These are phyloP conservation scores for Glaciozyma martinii DNA, from an alignment of 768 basidiomycete species.

Conservation along the genomic window DNA sequence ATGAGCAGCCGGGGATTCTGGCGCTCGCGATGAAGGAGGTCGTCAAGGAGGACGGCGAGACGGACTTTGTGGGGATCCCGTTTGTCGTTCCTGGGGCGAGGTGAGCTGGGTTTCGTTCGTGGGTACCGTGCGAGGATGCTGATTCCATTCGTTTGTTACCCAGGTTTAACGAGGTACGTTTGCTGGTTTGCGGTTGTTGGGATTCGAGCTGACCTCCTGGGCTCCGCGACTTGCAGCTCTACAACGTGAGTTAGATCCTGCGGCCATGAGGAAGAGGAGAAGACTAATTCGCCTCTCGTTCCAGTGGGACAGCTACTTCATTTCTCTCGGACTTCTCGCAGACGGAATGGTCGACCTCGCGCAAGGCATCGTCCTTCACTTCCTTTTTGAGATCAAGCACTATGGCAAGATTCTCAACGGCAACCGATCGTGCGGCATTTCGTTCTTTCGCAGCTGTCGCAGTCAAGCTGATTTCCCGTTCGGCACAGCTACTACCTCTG, in stretches of 20 bases:
- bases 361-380: conserved; percentile 96
- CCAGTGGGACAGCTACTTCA: conserved; percentile 68
- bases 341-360: conserved; percentile 92
- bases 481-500: conserved; percentile 66
- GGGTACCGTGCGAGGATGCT: conserved; percentile 39
- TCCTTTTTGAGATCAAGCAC: conserved; percentile 93
- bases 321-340: conserved; percentile 82
- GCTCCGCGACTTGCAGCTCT: conserved; percentile 15
- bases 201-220: too few species aligned
- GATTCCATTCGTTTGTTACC: background rate
- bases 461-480: background rate
- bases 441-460: background rate
- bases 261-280: background rate
- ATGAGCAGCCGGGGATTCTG: conserved; percentile 85
- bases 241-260: conserved; percentile 19
- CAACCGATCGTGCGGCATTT: conserved; percentile 57
- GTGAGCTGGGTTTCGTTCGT: background rate
- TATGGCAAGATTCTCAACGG: conserved; percentile 69
- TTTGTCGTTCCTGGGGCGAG: conserved; percentile 89
- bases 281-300: background rate
- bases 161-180: conserved; percentile 76
- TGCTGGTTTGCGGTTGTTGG: background rate
- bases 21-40: conserved; percentile 91
- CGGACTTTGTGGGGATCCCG: conserved; percentile 74
- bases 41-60: conserved; percentile 65